Conservation (phyloP, 768 basidiomycete species). For the Aureoboletus auriporus region DNA sequence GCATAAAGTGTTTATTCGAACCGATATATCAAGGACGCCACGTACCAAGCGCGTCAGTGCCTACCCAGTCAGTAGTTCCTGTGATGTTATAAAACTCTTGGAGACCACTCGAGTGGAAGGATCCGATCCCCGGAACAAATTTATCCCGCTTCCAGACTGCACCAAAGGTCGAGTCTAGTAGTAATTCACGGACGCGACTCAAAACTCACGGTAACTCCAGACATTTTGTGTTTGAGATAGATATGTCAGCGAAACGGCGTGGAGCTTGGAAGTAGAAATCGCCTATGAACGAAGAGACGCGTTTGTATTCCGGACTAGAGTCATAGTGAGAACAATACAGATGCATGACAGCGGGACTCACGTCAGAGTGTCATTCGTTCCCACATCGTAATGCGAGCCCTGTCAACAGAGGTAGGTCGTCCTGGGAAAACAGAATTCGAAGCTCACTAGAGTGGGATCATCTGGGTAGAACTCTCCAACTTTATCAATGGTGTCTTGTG, state of each 20-base stretch:
- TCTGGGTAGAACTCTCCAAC: neutral
- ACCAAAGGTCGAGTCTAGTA: no score
- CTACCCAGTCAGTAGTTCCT: neutral
- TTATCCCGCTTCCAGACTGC: neutral
- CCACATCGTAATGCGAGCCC: neutral
- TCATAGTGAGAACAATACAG: neutral
- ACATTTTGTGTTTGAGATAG: neutral
- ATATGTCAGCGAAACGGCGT: neutral
- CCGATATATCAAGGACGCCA: neutral
- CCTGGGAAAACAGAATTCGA: neutral
- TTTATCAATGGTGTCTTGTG: neutral
- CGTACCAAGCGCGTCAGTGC: neutral
- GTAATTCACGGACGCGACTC: neutral
- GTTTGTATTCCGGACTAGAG: constrained; percentile 38
- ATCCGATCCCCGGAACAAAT: neutral
- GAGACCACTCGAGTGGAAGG: neutral
- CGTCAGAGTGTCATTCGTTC: neutral
- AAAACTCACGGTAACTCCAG: neutral
- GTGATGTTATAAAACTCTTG: neutral
- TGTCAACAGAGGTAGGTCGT: neutral
- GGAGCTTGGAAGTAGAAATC: constrained; percentile 26
- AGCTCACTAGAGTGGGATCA: neutral
- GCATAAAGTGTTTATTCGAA: neutral
- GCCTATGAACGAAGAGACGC: constrained; percentile 29
- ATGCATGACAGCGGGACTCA: neutral